These are phyloP conservation scores for Penicillium crystallinum DNA, from an alignment of 495 filamentous ascomycete genomes.

Conservation along the genomic window DNA sequence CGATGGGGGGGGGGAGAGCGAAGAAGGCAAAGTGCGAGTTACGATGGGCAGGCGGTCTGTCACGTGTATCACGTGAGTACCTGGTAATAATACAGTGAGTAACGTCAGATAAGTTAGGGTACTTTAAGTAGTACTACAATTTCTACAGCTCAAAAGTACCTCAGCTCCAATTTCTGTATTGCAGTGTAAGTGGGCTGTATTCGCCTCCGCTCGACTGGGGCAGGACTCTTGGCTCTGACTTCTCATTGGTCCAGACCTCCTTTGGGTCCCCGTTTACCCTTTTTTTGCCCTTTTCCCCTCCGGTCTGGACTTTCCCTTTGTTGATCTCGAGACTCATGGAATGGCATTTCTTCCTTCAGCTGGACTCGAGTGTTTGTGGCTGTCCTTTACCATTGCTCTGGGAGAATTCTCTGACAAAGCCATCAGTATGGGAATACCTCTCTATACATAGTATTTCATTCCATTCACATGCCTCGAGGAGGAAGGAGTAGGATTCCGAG, in stretches of 20 bases:
- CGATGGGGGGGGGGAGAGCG: conserved; percentile 22
- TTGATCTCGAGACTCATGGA: not conserved
- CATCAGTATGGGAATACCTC: not conserved
- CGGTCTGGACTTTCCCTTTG: not conserved
- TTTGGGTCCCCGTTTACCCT: not conserved
- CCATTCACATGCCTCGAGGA: not conserved
- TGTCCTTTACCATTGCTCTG: not conserved
- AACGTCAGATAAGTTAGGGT: not conserved
- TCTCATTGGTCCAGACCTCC: not conserved
- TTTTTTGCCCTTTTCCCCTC: conserved; percentile 2
- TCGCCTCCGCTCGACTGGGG: not conserved
- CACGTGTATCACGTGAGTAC: conserved; percentile 19
- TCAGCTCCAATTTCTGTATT: not conserved
- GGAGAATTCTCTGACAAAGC: not conserved
- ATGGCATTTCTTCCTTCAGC: not conserved
- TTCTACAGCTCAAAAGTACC: not conserved
- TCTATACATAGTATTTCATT: not conserved
- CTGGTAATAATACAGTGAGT: not conserved
- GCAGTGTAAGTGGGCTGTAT: not conserved
- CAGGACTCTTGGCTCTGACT: not conserved
- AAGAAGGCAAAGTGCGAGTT: conserved; percentile 41
- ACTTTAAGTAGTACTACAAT: not conserved
- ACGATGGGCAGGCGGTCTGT: conserved; percentile 38
- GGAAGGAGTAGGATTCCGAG: not conserved
- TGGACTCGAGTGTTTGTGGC: not conserved